Evolutionary conservation across 441 rosid species (phyloP).

Genomic region (Adansonia rubrostipa): DNA sequence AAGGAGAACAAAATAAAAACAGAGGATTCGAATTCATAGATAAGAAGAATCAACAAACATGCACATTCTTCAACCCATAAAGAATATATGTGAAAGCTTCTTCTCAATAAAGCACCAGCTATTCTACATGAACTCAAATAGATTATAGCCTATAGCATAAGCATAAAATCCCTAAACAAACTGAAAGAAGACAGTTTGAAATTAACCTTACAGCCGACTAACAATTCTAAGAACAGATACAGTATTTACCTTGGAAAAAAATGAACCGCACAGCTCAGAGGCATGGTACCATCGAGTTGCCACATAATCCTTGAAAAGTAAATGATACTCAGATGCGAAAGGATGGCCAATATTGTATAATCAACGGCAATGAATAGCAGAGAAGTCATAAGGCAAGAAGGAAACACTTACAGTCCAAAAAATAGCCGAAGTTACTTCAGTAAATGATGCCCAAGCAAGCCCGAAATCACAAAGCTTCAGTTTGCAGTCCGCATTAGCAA

Average conservation of each 20-base stretch:
- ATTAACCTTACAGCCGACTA: neutral
- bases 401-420: constrained; percentile 90
- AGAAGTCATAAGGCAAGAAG: constrained; percentile 30
- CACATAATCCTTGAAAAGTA: constrained; percentile 81
- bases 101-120: neutral
- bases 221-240: neutral
- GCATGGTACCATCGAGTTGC: constrained; percentile 99
- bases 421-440: constrained; percentile 90
- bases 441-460: constrained; percentile 94
- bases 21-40: neutral
- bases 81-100: neutral
- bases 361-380: neutral
- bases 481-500: constrained; percentile 97
- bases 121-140: neutral
- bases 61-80: neutral
- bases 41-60: neutral
- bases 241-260: constrained; percentile 78
- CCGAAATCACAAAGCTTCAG: constrained; percentile 98
- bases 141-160: neutral
- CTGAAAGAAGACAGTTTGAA: neutral
- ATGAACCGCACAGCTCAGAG: constrained; percentile 97
- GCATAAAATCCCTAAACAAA: neutral
- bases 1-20: neutral
- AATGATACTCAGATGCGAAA: constrained; percentile 14
- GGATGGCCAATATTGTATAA: neutral